Percentiles rank a stretch among this genome's conserved stretches.
Conservation (phyloP, 2,329 filamentous ascomycete genomes). For the Paecilomyces fulvus region DNA sequence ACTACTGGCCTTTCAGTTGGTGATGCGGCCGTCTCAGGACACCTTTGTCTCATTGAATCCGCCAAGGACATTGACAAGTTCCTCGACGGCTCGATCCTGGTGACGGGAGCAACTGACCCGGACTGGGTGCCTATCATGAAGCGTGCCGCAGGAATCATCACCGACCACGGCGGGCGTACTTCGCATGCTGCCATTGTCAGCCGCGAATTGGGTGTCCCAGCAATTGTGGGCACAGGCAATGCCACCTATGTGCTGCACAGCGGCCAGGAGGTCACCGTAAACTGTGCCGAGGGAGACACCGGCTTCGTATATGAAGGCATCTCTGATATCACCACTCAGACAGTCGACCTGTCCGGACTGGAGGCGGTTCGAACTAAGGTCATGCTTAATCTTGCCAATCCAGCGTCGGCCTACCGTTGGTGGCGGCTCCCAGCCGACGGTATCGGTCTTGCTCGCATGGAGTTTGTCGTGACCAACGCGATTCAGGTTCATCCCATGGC, state of each 20-base stretch:
- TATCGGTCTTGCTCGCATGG: conserved; percentile 35
- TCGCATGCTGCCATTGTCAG: conserved; percentile 37
- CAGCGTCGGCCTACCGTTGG: conserved; percentile 31
- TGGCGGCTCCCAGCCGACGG: conserved; percentile 32
- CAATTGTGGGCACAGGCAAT: conserved; percentile 28
- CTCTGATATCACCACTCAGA: conserved; percentile 24
- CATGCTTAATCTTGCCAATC: conserved; percentile 34
- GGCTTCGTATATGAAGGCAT: conserved; percentile 32
- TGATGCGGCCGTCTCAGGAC: conserved; percentile 24
- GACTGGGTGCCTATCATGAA: conserved; percentile 36
- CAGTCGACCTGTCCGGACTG: conserved; percentile 19
- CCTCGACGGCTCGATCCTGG: conserved; percentile 25
- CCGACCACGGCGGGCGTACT: conserved; percentile 22
- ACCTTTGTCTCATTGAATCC: conserved; percentile 23
- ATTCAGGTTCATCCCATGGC: conserved; percentile 33
- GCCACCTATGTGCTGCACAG: conserved; percentile 30
- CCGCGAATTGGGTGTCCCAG: conserved; percentile 31
- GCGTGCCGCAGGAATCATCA: conserved; percentile 28
- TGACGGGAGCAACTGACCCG: conserved; percentile 28
- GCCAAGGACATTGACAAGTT: conserved; percentile 25
- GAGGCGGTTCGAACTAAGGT: conserved; percentile 19
- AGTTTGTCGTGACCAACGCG: conserved; percentile 31
- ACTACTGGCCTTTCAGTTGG: conserved; percentile 25
- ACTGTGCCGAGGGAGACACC: conserved; percentile 30
- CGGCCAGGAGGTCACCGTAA: conserved; percentile 31